A percentile compares a stretch with the other conserved stretches of the same genome.
Evolutionary conservation across 2,329 filamentous ascomycete genomes (phyloP).

Genomic region (Trichoderma asperellum): DNA sequence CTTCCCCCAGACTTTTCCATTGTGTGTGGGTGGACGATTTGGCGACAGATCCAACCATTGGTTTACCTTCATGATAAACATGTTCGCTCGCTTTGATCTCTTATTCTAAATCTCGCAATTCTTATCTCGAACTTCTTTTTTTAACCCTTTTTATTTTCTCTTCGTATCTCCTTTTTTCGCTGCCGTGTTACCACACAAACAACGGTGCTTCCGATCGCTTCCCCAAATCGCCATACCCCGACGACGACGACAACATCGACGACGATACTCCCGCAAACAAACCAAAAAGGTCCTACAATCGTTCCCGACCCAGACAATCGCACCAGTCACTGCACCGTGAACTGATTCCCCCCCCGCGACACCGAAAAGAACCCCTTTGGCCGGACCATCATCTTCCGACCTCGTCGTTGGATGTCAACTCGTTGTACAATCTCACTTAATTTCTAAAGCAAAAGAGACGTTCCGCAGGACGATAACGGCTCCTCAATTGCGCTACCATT

Average conservation of each 20-base stretch:
- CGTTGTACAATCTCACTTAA: not conserved
- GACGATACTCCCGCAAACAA: not conserved
- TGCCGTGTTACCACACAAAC: not conserved
- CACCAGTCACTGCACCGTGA: not conserved
- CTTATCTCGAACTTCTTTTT: not conserved
- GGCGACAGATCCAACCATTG: conserved; percentile 25
- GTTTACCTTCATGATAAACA: conserved; percentile 24
- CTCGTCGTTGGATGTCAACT: conserved; percentile 3
- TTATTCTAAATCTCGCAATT: conserved; percentile 17
- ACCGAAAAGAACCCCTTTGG: conserved; percentile 16
- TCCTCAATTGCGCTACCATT: conserved; percentile 9
- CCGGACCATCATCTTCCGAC: conserved; percentile 18
- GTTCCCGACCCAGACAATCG: not conserved
- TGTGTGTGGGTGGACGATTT: conserved; percentile 25
- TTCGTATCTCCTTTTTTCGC: conserved; percentile 13
- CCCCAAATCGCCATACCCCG: not conserved
- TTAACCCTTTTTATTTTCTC: not conserved
- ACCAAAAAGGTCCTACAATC: not conserved
- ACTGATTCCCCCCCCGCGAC: not conserved
- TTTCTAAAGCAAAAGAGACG: conserved; percentile 19
- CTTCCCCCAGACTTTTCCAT: conserved; percentile 24
- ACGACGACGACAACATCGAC: conserved; percentile 1
- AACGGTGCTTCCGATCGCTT: conserved; percentile 22
- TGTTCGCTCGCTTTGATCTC: conserved; percentile 25
- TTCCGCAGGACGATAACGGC: conserved; percentile 28